These are phyloP conservation scores for Globisporangium okanoganense DNA, from an alignment of 352 stramenopile species.

Conservation along the genomic window DNA sequence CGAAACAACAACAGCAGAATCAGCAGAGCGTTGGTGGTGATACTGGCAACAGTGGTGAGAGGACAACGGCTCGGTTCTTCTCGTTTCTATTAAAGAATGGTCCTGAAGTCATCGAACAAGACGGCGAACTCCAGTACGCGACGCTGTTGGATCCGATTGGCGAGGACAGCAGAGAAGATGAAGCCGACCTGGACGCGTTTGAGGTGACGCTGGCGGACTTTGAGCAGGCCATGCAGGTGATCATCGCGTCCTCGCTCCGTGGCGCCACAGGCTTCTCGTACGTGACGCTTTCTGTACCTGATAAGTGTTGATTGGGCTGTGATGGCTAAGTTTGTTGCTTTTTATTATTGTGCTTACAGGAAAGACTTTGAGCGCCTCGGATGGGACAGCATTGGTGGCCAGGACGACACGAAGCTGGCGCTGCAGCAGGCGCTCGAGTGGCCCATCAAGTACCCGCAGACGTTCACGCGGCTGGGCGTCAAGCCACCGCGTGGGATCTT, in stretches of 20 bases:
- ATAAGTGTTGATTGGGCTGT: neutral
- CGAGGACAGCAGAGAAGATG: neutral
- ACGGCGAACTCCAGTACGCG: neutral
- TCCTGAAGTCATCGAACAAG: neutral
- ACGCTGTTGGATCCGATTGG: neutral
- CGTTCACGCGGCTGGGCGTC: conserved; percentile 68
- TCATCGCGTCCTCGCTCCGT: conserved; percentile 64
- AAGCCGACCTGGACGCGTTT: conserved; percentile 21
- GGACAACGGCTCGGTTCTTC: conserved; percentile 28
- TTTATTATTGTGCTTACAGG: conserved; percentile 15
- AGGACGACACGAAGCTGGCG: conserved; percentile 63
- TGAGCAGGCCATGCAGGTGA: conserved; percentile 63
- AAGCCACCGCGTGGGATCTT: conserved; percentile 77
- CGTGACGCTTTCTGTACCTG: conserved; percentile 8
- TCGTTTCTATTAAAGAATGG: conserved; percentile 31
- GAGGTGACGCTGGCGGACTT: conserved; percentile 70
- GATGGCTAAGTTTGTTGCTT: neutral
- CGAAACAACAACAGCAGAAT: conserved; percentile 21
- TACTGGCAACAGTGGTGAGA: neutral
- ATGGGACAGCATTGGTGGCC: conserved; percentile 77
- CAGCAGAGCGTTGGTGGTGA: neutral
- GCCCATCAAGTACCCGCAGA: conserved; percentile 75
- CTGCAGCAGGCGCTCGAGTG: conserved; percentile 88
- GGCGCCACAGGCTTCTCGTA: conserved; percentile 53
- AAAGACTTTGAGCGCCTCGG: conserved; percentile 55